Base-by-base conservation (phyloP, 805 yeast genomes). In the Teunomyces gatunensis region DNA sequence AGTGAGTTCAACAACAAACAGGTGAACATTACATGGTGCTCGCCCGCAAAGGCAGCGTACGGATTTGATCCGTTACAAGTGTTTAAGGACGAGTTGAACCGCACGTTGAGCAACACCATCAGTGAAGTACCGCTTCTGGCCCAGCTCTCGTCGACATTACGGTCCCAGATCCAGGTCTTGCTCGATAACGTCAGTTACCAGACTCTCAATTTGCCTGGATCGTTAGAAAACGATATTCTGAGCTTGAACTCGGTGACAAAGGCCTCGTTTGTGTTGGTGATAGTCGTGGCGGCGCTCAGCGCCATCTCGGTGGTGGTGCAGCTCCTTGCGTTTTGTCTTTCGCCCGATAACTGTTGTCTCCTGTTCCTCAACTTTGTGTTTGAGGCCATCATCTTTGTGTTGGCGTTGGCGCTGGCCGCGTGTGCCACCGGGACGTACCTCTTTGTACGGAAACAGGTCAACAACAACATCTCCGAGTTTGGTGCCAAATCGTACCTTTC, bases 401-500 rank as follows among this genome's bases (percentile, higher is more conserved):
- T 78, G 17, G 68, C 80, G 0, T 27, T 76, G 6, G 79, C 10
- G 13, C 71, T 78, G 25, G 76, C 81, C 25, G 88, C 75, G 12
- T 67, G 84, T 18, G 72, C 85, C 25, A 85, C 92, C 0, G 94
- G 84, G 13, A 69, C 78, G n/a, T 85, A 70, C 67, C 47, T 68
- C 4, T 72, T 73, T 47, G 72, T 84, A 50, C 65, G 75, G 49
- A 65, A 69, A 10, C 69, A 77, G 46, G 73, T 88, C 68, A 80
- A 84, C 55, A 66, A 79, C 29, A 67, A 69, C 29, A 64, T 66
- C 10, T 61, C 57, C 2, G 60, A 62, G 2, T 82, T 71, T 55
- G 95, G 95, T 12, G 74, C 84, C 42, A 61, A 64, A 33, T 78
- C 88, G 2, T 60, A 61, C 32, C 57, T 87, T 44, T 78, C 80